A percentile compares a stretch with the other conserved stretches of the same genome.
phyloP scores from a whole-genome alignment of 257 asterid genomes.

The Craterostigma plantagineum region DNA sequence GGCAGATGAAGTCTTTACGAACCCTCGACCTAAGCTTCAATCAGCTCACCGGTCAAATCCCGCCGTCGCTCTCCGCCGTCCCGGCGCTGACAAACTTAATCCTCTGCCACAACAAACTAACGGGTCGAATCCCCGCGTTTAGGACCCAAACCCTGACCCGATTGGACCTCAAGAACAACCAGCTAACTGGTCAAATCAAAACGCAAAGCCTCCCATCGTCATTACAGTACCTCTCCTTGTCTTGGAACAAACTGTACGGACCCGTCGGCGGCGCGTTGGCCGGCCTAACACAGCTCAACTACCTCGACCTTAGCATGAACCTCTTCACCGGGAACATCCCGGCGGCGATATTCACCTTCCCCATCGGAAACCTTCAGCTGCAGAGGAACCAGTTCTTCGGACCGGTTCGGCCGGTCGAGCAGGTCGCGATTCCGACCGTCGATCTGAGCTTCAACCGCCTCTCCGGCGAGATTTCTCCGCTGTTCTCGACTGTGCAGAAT shows the following conservation, averaged over 20 bases:
- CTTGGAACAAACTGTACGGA: slow-evolving; percentile 62
- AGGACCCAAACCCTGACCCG: slow-evolving; percentile 45
- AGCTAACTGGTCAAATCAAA: slow-evolving; percentile 45
- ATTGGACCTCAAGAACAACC: slow-evolving; percentile 61
- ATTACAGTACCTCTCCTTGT: slow-evolving; percentile 46
- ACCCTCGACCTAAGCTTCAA: slow-evolving; percentile 80
- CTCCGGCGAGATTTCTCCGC: slow-evolving; percentile 57
- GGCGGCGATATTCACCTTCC: slow-evolving; percentile 30
- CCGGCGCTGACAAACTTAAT: slow-evolving; percentile 57
- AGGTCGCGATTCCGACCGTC: slow-evolving; percentile 48
- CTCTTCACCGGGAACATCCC: slow-evolving; percentile 64
- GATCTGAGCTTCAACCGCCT: slow-evolving; percentile 81
- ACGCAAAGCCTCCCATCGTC: slow-evolving; percentile 53
- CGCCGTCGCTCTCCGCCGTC: slow-evolving; percentile 35
- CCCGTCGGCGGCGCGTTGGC: slow-evolving; percentile 35
- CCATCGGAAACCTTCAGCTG: slow-evolving; percentile 44
- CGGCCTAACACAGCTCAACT: slow-evolving; percentile 34
- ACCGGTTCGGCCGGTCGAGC: slow-evolving; percentile 30
- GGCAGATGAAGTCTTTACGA: slow-evolving; percentile 32
- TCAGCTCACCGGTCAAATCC: slow-evolving; percentile 46
- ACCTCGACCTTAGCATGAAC: slow-evolving; percentile 66
- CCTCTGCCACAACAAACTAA: slow-evolving; percentile 47
- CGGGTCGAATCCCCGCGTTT: slow-evolving; percentile 55
- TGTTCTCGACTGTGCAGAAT: slow-evolving; percentile 57
- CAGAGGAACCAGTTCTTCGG: slow-evolving; percentile 65